A percentile compares a stretch with the other conserved stretches of the same genome.
These are phyloP conservation scores for Spergularia marina DNA, from an alignment of 148 eudicot species.

Conservation along the genomic window DNA sequence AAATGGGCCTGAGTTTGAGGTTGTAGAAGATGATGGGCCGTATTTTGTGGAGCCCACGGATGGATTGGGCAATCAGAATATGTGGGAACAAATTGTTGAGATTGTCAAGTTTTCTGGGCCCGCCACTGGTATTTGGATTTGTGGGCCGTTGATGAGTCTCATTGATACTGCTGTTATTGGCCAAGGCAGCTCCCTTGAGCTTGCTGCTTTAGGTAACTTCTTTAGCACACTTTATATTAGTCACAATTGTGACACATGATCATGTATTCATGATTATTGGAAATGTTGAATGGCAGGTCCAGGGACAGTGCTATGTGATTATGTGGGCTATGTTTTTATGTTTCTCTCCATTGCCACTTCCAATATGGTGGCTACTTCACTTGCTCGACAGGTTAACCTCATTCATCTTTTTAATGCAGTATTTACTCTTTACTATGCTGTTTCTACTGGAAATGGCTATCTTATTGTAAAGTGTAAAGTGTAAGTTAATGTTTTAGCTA, in stretches of 20 bases:
- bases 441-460: no score
- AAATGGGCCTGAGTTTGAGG: conserved; percentile 12
- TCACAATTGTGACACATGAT: no score
- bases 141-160: conserved; percentile 87
- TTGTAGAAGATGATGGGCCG: neutral
- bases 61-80: conserved; percentile 40
- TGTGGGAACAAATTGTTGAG: conserved; percentile 68
- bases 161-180: conserved; percentile 95
- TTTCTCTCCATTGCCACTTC: conserved; percentile 95
- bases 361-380: conserved; percentile 88
- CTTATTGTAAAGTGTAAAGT: no score
- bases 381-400: conserved; percentile 64
- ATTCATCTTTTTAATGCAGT: neutral
- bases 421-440: neutral
- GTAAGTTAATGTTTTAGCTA: no score
- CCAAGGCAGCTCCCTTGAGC: conserved; percentile 70
- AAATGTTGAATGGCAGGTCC: conserved; percentile 63
- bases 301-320: conserved; percentile 85
- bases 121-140: conserved; percentile 86
- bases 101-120: conserved; percentile 86
- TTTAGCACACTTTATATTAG: neutral
- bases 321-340: conserved; percentile 78
- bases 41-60: conserved; percentile 22
- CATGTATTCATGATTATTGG: neutral
- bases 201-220: conserved; percentile 68